Base-by-base conservation (phyloP, 441 rosid genomes). In the Eruca vesicaria region DNA sequence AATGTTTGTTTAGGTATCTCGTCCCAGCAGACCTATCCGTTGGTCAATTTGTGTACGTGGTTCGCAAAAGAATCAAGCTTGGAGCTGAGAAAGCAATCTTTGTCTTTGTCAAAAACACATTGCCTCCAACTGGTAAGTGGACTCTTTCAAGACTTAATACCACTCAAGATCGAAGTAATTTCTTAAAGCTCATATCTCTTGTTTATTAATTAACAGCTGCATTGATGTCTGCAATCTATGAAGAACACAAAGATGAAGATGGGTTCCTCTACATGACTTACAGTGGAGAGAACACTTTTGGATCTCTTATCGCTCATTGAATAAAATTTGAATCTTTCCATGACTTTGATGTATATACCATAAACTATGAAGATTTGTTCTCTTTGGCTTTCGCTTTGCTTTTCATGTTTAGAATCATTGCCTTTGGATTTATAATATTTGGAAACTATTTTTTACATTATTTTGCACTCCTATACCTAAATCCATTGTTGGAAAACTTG, bases 221-320 rank as follows among this genome's bases (percentile, higher is more conserved):
- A 9, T 78, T 91, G 95, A 89, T 95, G 98, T 87, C 98, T 63
- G 91, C 99, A 21, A 89, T 91, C 57, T 95, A 91, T 8, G 98
- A 95, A 79, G 98, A 95, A 75, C 90, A 92, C 86, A 92, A 90
- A 78, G 99, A 95, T 69, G 99, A 92, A 81, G 99, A 95, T 75
- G 97, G 99, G 20, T 92, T 95, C 82, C 90, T 95, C 59, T 95
- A 95, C 86, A 95, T 93, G 99, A 93, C 90, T 36, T 95, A 92
- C 87, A 93, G 99, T 2, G 97, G 99, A 7, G 99, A 95, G 87
- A 95, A 91, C 88, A 95, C 99, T 11, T 95, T 95, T 56, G 99
- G 99, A 16, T 72, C 62, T 52, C 23, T 28, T 28, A 35, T 32
- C 9, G 33, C 16, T 38, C 65, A 63, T 66, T 78, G 63, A 78